Base-by-base conservation (phyloP, 495 filamentous ascomycete genomes). In the Patellaria atrata region DNA sequence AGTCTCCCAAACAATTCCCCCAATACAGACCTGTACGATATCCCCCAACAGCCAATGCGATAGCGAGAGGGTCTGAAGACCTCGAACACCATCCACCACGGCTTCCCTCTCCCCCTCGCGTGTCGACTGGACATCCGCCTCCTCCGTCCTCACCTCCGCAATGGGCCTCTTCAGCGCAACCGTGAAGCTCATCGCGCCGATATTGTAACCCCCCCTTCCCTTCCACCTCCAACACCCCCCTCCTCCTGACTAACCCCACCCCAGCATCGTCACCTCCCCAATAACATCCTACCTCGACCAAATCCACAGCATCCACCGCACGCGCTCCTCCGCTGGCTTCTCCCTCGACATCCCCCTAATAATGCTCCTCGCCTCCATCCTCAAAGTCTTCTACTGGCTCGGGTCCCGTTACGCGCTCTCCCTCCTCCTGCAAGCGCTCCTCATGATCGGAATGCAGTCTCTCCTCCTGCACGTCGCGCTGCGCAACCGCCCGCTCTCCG, bases 311-410 rank as follows among this genome's bases (percentile, higher is more conserved):
- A 96, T 97, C 59, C 72, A 93, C 53, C 69, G 73, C 43, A 68
- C 57, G 20, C 77, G 77, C 51, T 82, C 75, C 20, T 93, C 84
- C 27, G 80, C 78, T 13, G 89, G 89, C 22, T 97, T 97, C 62
- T 81, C 77, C 7, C 55, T 75, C 23, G 80, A 97, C 53, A 97
- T 94, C 28, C 91, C 89, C 4, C 56, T 96, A 41, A 97, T 97
- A 44, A 97, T 97, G 89, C 81, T 97, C 18, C 73, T 92, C 27
- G 79, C 89, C 10, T 94, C 84, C 7, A 74, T 94, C 35, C 60
- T 94, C 18, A 86, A 81, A 60, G 67, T 92, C 37, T 96, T 91
- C 60, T 97, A 87, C 63, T 97, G 84, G 71, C 79, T 89, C 46
- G 84, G 84, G 35, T 81, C 83, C 10, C 75, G 71, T 48, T 97